Base-by-base conservation (phyloP, 306 rosid genomes). In the Carpinus viminea region DNA sequence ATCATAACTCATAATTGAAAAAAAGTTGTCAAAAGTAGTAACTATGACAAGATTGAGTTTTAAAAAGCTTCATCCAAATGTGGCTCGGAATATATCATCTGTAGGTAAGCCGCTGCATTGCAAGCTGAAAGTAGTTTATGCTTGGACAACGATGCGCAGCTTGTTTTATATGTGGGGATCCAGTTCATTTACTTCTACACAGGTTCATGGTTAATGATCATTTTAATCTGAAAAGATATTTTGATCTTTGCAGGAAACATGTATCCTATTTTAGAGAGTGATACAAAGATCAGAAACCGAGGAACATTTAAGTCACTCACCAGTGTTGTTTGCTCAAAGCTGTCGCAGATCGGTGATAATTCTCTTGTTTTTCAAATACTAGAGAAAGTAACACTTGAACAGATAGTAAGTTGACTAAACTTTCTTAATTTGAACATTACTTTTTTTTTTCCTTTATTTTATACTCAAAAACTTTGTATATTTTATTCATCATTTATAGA, bases 271-370 rank as follows among this genome's bases (percentile, higher is more conserved):
- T 60, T 59, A 21, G 87, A 79, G 83, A 82, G 78, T 80, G 89
- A 74, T 31, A 48, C 80, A 70, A 65, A 68, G 65, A 68, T 46
- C 28, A 70, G 83, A 65, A 87, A 26, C 60, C 56, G 61, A 28
- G 75, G 62, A 78, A 83, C 85, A 28, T 87, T 79, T 72, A 92
- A 78, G 88, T 78, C 79, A 18, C 60, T 91, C 80, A 89, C 88
- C 13, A 41, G 75, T 53, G 45, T 80, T 70, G 62, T 90, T 54
- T 90, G 89, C 81, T 84, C 90, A 54, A 85, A 73, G 77, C 78
- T 91, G 74, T 76, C 76, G 21, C 91, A 87, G 89, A 88, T 95
- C 78, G 98, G 98, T 64, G 91, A 92, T 78, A 83, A 50, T 45
- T 79, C 81, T 76, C 87, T 90, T 85, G 88, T 90, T 82, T 79